Evolutionary conservation across 2,329 filamentous ascomycete species (phyloP).

Genomic region (Sporothrix brasiliensis): DNA sequence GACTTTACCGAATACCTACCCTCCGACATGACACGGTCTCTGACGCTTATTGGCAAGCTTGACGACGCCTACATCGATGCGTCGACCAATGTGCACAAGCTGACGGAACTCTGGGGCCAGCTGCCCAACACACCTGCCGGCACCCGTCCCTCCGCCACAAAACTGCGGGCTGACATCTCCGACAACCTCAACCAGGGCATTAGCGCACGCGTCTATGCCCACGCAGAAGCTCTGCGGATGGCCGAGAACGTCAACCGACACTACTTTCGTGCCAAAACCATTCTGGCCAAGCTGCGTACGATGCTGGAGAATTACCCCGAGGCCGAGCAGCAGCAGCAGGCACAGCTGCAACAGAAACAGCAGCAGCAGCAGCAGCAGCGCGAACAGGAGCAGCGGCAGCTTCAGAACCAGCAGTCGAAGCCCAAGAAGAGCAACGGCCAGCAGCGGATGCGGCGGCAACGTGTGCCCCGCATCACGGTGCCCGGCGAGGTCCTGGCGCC

Average conservation of each 20-base stretch:
- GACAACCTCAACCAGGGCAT: conserved; percentile 58
- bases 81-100: conserved; percentile 58
- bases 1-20: conserved; percentile 72
- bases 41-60: conserved; percentile 67
- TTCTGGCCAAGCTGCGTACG: conserved; percentile 60
- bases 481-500: conserved; percentile 68
- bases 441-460: conserved; percentile 44
- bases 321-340: conserved; percentile 55
- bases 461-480: conserved; percentile 63
- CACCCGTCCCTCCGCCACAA: conserved; percentile 52
- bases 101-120: conserved; percentile 60
- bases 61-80: conserved; percentile 61
- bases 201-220: conserved; percentile 59
- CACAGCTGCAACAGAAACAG: conserved; percentile 43
- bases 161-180: conserved; percentile 64
- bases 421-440: conserved; percentile 28
- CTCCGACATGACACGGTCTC: conserved; percentile 66
- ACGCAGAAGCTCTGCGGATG: conserved; percentile 66
- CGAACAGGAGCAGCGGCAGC: conserved; percentile 57
- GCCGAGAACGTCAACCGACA: conserved; percentile 65
- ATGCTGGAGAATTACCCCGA: conserved; percentile 65
- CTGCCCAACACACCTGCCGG: conserved; percentile 55
- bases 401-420: conserved; percentile 45
- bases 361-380: conserved; percentile 61
- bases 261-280: conserved; percentile 61